Conservation (phyloP, 139 green algal species). For the Raphidocelis subcapitata region DNA sequence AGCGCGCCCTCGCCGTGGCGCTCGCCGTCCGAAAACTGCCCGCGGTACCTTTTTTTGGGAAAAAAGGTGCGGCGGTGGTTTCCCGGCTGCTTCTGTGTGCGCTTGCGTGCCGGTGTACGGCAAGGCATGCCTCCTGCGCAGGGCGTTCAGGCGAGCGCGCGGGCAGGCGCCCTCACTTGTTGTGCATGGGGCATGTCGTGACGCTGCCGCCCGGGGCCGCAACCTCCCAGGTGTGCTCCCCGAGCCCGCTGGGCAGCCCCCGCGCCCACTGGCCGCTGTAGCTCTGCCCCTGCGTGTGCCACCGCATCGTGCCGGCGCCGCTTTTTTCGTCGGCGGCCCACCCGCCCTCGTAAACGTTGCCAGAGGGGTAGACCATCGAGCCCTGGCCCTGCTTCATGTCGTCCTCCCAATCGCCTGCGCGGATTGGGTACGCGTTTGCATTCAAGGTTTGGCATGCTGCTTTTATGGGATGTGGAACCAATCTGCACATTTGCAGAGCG, state of each 20-base stretch:
- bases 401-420: constrained; percentile 52
- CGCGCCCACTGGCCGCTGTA: constrained; percentile 59
- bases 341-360: constrained; percentile 56
- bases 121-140: not conserved
- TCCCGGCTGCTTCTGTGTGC: too few species aligned
- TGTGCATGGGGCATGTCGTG: constrained; percentile 63
- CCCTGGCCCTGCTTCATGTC: constrained; percentile 64
- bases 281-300: constrained; percentile 38
- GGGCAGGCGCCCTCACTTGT: constrained; percentile 42
- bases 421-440: not conserved
- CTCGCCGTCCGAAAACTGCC: constrained; percentile 56
- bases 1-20: constrained; percentile 57
- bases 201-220: constrained; percentile 34
- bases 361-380: constrained; percentile 55
- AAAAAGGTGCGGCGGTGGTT: not conserved
- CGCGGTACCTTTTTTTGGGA: constrained; percentile 69
- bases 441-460: not conserved
- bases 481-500: not conserved
- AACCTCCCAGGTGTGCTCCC: constrained; percentile 59
- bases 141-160: not conserved
- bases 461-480: not conserved
- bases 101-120: too few species aligned
- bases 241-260: constrained; percentile 55
- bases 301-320: constrained; percentile 54
- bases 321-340: constrained; percentile 52